Conservation (phyloP, 768 basidiomycete genomes). For the Pleurotus cornucopiae region DNA sequence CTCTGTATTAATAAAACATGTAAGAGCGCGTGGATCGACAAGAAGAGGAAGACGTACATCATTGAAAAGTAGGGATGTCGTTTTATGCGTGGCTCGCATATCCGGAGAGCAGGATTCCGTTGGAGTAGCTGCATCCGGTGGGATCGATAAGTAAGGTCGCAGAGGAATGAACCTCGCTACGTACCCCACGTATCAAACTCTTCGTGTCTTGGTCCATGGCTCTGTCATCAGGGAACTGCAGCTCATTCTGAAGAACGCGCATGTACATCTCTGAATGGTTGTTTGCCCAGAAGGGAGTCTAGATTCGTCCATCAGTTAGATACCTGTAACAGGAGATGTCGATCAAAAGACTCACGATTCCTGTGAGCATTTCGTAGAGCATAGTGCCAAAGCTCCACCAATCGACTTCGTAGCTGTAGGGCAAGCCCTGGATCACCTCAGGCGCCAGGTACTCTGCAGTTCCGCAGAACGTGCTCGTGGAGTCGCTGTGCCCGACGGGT, state of each 20-base stretch:
- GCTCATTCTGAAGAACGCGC: slow-evolving; percentile 84
- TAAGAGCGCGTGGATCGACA: slow-evolving; percentile 13
- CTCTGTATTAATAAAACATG: slow-evolving; percentile 41
- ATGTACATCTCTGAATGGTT: slow-evolving; percentile 96
- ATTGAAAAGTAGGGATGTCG: slow-evolving; percentile 92
- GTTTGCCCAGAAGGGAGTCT: slow-evolving; percentile 92
- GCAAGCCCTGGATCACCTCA: slow-evolving; percentile 88
- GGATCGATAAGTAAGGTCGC: slow-evolving; percentile 1
- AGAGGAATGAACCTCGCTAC: slow-evolving; percentile 23
- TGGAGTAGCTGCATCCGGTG: slow-evolving; percentile 67
- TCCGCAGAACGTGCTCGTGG: slow-evolving; percentile 87
- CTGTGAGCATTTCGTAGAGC: slow-evolving; percentile 95
- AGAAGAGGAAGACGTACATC: slow-evolving; percentile 55
- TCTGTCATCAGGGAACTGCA: slow-evolving; percentile 85
- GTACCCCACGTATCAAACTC: slow-evolving; percentile 89
- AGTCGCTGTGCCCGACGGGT: slow-evolving; percentile 47
- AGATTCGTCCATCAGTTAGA: background rate
- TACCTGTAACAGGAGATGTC: slow-evolving; percentile 2
- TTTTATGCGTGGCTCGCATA: slow-evolving; percentile 93
- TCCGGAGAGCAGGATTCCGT: slow-evolving; percentile 85
- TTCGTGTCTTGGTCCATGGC: slow-evolving; percentile 95
- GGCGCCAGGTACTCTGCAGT: slow-evolving; percentile 98
- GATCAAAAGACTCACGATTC: slow-evolving; percentile 62
- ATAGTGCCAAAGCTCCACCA: slow-evolving; percentile 99
- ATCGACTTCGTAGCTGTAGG: slow-evolving; percentile 92